phyloP scores from a whole-genome alignment of 768 basidiomycete genomes.

The Glaciozyma martinii region DNA sequence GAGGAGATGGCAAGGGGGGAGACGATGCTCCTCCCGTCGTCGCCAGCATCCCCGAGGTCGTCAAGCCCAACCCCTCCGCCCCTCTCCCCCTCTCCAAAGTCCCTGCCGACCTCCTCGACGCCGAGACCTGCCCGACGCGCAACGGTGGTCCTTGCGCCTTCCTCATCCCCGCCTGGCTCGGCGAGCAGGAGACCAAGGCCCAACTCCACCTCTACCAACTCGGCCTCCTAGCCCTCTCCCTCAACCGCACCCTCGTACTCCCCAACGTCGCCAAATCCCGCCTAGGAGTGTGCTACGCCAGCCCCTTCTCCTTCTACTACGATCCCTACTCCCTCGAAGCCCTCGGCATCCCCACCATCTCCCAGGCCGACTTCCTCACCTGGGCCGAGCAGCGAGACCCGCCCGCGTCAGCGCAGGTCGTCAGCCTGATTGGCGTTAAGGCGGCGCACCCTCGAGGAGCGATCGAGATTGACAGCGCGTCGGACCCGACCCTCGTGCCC shows the following conservation, averaged over 20 bases:
- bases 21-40: conserved; percentile 16
- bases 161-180: conserved; percentile 29
- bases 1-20: too few species aligned
- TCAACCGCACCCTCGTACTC: conserved; percentile 54
- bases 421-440: conserved; percentile 38
- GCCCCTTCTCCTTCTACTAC: conserved; percentile 51
- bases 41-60: conserved; percentile 18
- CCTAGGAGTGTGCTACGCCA: conserved; percentile 49
- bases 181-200: conserved; percentile 55
- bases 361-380: conserved; percentile 42
- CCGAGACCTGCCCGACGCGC: conserved; percentile 9
- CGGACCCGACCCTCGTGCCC: conserved; percentile 31
- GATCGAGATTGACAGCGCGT: conserved; percentile 32
- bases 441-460: conserved; percentile 22
- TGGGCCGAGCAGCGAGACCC: conserved; percentile 41
- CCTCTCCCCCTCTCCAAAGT: not conserved
- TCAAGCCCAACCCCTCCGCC: conserved; percentile 4
- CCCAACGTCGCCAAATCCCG: conserved; percentile 55
- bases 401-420: conserved; percentile 40
- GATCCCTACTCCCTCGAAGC: conserved; percentile 35
- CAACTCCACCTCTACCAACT: conserved; percentile 52
- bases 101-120: conserved; percentile 21
- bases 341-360: conserved; percentile 38
- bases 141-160: conserved; percentile 7
- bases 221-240: conserved; percentile 45